Evolutionary conservation across 306 rosid species (phyloP).

Genomic region (Sicyos baderoa): DNA sequence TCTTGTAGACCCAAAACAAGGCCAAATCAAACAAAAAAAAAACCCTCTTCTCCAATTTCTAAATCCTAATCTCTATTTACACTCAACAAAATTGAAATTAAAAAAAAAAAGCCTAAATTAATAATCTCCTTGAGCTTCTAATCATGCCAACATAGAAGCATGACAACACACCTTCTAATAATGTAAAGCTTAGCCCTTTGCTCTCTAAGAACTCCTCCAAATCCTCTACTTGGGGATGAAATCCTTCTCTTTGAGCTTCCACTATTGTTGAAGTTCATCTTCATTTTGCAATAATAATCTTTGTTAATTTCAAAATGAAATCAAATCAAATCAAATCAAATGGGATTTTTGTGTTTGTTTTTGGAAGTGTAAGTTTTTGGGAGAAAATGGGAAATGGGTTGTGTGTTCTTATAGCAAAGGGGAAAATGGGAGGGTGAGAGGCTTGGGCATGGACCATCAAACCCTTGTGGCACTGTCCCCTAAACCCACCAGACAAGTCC

Average conservation of each 20-base stretch:
- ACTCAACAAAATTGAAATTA: constrained; percentile 28
- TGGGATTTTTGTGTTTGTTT: constrained; percentile 6
- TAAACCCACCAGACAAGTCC: constrained; percentile 53
- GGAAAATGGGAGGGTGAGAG: not conserved
- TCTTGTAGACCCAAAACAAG: constrained; percentile 12
- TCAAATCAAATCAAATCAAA: no score
- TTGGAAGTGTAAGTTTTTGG: not conserved
- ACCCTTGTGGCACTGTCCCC: constrained; percentile 68
- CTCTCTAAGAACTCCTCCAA: constrained; percentile 75
- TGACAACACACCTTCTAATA: constrained; percentile 89
- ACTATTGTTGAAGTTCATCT: constrained; percentile 56
- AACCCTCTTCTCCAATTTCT: no score
- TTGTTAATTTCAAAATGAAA: no score
- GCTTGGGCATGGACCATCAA: constrained; percentile 56
- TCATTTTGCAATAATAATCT: no score
- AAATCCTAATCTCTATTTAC: constrained; percentile 33
- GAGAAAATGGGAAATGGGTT: constrained; percentile 18
- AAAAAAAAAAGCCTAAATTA: no score
- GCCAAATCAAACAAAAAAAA: constrained; percentile 19
- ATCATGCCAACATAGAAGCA: constrained; percentile 99
- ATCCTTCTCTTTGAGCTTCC: constrained; percentile 63
- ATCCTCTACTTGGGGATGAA: constrained; percentile 54
- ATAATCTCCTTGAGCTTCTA: not conserved
- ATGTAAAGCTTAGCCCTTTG: constrained; percentile 83
- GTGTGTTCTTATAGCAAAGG: constrained; percentile 33